Evolutionary conservation across 331 rosid genomes (phyloP).

Genomic region (Quercus lobata): DNA sequence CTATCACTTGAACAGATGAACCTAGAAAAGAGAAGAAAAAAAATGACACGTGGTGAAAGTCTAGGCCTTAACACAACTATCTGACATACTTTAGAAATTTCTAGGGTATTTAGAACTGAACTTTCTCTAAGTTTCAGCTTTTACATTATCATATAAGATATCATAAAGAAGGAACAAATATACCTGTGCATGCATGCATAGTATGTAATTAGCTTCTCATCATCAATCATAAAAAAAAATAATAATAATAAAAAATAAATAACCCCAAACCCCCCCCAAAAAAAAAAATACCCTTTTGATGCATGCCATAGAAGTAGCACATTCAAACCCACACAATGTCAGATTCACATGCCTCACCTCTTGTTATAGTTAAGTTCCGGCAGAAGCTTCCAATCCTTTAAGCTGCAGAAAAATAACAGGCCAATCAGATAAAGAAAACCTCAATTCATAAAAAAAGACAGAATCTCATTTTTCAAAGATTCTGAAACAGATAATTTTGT

Average conservation of each 20-base stretch:
- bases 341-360: slow-evolving; percentile 48
- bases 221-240: not conserved
- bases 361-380: slow-evolving; percentile 65
- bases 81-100: too few species aligned
- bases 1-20: too few species aligned
- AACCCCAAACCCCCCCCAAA: not conserved
- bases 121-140: too few species aligned
- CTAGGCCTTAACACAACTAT: too few species aligned
- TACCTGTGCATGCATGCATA: not conserved
- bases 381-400: slow-evolving; percentile 73
- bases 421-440: not conserved
- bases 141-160: too few species aligned
- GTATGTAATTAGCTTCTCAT: not conserved
- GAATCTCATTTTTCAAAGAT: not conserved
- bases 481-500: slow-evolving; percentile 2
- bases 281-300: not conserved
- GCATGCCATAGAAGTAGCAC: slow-evolving; percentile 2
- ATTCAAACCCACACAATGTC: slow-evolving; percentile 17
- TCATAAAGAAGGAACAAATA: not conserved
- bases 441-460: not conserved
- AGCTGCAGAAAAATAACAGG: slow-evolving; percentile 47
- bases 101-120: too few species aligned
- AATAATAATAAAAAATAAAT: not conserved
- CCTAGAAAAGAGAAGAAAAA: too few species aligned
- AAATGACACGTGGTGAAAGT: too few species aligned